Percentiles rank a stretch among this genome's conserved stretches.
Conservation (phyloP, 2,329 filamentous ascomycete species). For the Penicillium polonicum region DNA sequence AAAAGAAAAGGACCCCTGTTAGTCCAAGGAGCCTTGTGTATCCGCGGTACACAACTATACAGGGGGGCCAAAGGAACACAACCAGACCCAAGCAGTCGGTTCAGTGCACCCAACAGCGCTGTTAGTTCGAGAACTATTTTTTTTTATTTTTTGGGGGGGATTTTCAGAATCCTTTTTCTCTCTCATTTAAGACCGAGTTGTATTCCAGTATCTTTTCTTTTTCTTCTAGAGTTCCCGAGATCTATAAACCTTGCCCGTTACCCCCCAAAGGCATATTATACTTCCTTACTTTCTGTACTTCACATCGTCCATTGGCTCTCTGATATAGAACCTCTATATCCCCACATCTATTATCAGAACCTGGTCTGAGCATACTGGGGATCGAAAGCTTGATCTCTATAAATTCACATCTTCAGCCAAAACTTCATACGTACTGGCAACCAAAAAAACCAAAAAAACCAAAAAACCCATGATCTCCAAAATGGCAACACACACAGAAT, state of each 20-base stretch:
- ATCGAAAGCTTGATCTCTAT: background rate
- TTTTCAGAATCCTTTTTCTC: slow-evolving; percentile 9
- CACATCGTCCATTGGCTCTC: slow-evolving; percentile 2
- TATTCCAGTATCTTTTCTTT: slow-evolving; percentile 21
- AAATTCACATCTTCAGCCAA: background rate
- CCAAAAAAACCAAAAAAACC: too few relatives aligned
- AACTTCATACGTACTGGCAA: background rate
- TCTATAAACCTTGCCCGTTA: slow-evolving; percentile 23
- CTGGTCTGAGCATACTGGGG: background rate
- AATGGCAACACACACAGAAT: slow-evolving; percentile 22
- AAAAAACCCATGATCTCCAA: background rate
- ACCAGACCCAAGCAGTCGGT: slow-evolving; percentile 21
- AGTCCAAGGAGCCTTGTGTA: slow-evolving; percentile 22
- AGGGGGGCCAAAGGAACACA: slow-evolving; percentile 27
- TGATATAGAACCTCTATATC: slow-evolving; percentile 4
- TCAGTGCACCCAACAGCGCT: slow-evolving; percentile 24
- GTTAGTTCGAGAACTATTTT: slow-evolving; percentile 20
- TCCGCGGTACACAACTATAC: slow-evolving; percentile 28
- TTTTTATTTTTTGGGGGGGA: background rate
- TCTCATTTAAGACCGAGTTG: slow-evolving; percentile 22
- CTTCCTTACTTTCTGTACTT: slow-evolving; percentile 6
- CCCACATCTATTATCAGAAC: slow-evolving; percentile 1
- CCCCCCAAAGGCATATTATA: background rate
- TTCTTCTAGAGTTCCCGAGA: slow-evolving; percentile 13
- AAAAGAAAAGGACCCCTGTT: slow-evolving; percentile 12